Base-by-base conservation (phyloP, 208 protist genomes). In the Crithidia sp. region DNA sequence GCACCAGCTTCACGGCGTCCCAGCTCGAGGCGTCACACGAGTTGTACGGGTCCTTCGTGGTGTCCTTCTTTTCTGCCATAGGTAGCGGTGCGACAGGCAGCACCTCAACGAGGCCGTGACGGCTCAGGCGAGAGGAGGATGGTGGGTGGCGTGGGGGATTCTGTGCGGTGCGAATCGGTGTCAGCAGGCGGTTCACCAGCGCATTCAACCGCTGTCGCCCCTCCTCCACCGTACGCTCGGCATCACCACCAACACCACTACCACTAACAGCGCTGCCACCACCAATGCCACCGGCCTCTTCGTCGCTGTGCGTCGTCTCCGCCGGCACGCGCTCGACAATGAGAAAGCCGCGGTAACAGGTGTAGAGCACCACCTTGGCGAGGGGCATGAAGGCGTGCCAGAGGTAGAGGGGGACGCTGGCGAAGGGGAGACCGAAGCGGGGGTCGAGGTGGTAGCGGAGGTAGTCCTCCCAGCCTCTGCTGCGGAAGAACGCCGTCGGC, bases 391-490 rank as follows among this genome's bases (percentile, higher is more conserved):
- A 88, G 16, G 69, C 17, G 58, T 66, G 28, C 67, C 56, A 73
- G 14, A 88, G 50, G 44, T 72, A 82, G 36, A 86, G 69, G 0
- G 86, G 86, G 9, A 88, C 53, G 8, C 57, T 41, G 4, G 81
- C 83, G 36, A 84, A 73, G 53, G 54, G 65, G 19, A 91, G n/a
- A 16, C 69, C 66, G 74, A 85, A 84, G 59, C 86, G 86, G 0
- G 81, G 83, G 68, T 91, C 86, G 52, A 73, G 14, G 58, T 6
- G 41, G 52, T 77, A 59, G 54, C 67, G 75, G 0, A 91, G 57
- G 49, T 78, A 85, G 8, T 76, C 66, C 57, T 77, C 58, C 83
- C 83, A 88, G 12, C 67, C 60, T 8, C 53, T 41, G 45, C 67
- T 43, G 13, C 52, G 19, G 36, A 66, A 41, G 19, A 58, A 65